Conservation (phyloP, 75 land plant species). For the Cupressus sempervirens region DNA sequence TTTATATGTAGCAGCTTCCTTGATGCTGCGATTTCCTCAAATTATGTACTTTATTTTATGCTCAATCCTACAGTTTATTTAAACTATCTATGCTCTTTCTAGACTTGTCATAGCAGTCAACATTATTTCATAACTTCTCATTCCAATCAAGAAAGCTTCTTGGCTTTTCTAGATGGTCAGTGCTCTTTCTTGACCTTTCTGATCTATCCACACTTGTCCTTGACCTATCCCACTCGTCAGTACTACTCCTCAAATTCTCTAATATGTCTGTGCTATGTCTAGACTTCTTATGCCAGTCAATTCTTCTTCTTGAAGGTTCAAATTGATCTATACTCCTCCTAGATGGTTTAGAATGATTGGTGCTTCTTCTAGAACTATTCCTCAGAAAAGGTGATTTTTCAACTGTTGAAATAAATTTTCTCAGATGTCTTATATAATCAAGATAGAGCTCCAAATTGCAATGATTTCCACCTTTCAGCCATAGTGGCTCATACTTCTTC, state of each 20-base stretch:
- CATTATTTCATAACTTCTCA: conserved; percentile 59
- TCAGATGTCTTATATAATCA: conserved; percentile 76
- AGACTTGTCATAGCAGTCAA: conserved; percentile 56
- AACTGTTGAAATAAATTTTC: conserved; percentile 63
- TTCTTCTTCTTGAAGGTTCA: conserved; percentile 57
- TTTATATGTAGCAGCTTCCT: too few species aligned
- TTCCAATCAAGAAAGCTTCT: conserved; percentile 48
- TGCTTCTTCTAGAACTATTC: conserved; percentile 20
- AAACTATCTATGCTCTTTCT: conserved; percentile 47
- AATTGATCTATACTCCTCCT: conserved; percentile 43
- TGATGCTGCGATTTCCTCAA: too few species aligned
- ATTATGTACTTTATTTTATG: too few species aligned
- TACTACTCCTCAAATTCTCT: conserved; percentile 37
- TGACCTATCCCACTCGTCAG: conserved; percentile 28
- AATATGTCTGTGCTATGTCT: conserved; percentile 42
- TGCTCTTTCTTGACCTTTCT: conserved; percentile 26
- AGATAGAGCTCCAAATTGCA: conserved; percentile 89
- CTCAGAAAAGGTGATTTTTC: conserved; percentile 41
- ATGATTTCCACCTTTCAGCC: conserved; percentile 92
- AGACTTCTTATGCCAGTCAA: conserved; percentile 47
- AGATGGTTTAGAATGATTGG: conserved; percentile 31
- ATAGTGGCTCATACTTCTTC: conserved; percentile 84
- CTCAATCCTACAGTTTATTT: too few species aligned
- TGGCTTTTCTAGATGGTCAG: conserved; percentile 44
- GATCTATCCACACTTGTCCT: conserved; percentile 22